Conservation (phyloP, 805 yeast species). For the Cyberlindnera amylophila region DNA sequence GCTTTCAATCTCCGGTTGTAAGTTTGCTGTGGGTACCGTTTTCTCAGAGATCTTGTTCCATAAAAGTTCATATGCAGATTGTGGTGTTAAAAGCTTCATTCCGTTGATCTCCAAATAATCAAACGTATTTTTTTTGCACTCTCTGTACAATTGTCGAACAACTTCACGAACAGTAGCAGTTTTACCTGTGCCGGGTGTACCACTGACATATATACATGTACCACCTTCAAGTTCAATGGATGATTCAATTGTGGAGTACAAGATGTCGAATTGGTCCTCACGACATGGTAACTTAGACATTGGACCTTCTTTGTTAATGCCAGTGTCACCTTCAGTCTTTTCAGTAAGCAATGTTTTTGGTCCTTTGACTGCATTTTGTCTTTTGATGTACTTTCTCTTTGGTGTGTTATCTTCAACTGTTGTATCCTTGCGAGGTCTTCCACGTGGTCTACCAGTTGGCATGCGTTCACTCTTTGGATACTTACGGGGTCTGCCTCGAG, state of each 20-base stretch:
- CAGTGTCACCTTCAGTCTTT: neutral
- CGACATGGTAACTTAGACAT: slow-evolving; percentile 63
- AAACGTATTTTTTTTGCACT: slow-evolving; percentile 45
- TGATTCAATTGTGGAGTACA: slow-evolving; percentile 64
- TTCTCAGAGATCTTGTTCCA: slow-evolving; percentile 67
- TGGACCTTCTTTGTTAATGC: neutral
- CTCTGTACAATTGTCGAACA: slow-evolving; percentile 55
- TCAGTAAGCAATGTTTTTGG: slow-evolving; percentile 11
- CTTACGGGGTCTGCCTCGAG: slow-evolving; percentile 28
- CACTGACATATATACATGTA: slow-evolving; percentile 84
- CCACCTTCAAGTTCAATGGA: slow-evolving; percentile 73
- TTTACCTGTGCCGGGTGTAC: slow-evolving; percentile 98
- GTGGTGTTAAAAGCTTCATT: slow-evolving; percentile 74
- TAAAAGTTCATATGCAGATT: slow-evolving; percentile 72
- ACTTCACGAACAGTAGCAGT: slow-evolving; percentile 92
- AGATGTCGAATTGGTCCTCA: slow-evolving; percentile 71
- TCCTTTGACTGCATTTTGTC: slow-evolving; percentile 27
- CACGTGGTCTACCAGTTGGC: slow-evolving; percentile 21
- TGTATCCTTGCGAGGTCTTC: slow-evolving; percentile 25
- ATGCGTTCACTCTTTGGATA: neutral
- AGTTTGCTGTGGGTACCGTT: slow-evolving; percentile 56
- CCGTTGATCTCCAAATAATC: slow-evolving; percentile 88
- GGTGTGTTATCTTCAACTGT: slow-evolving; percentile 18
- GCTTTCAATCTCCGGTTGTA: slow-evolving; percentile 51
- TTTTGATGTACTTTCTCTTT: slow-evolving; percentile 18